Base-by-base conservation (phyloP, 306 rosid species). In the Quercus berberidifolia region DNA sequence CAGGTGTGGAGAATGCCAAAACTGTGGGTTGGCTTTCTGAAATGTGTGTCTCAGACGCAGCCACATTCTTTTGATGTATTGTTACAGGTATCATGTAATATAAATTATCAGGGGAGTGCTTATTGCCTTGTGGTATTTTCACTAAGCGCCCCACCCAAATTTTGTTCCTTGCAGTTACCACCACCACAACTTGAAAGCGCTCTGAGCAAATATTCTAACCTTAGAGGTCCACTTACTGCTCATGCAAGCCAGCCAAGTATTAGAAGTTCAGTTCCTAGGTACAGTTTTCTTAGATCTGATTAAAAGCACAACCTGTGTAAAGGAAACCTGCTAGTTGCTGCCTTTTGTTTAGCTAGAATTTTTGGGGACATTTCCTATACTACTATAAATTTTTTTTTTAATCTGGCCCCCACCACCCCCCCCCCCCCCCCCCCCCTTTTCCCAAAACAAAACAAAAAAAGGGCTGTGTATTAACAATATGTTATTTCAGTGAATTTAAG, bases 1-100 rank as follows among this genome's bases (percentile, higher is more conserved):
- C 90, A 93, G 99, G 94, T 96, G 73, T 96, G 99, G 98, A 91
- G 93, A 26, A 83, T 96, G 98, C 99, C 99, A 35, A 96, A 96
- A 83, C 89, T 96, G 62, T 93, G 98, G 97, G 92, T 93, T 73
- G 99, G 99, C 80, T 96, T 96, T 87, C 84, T 96, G 90, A 96
- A 96, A 89, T 96, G 99, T 86, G 92, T 90, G 15, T 93, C 88
- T 78, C 98, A 96, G 86, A 96, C 98, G 5, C 99, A 93, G 79
- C 98, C 99, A 13, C 98, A 85, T 82, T 96, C 99, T 78, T 96
- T 93, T 84, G 94, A 78, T 73, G 99, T 93, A 74, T 84, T 90
- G 81, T 87, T 93, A 78, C 96, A 90, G 96, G 98, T 96, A 83
- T 56, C 49, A n/a, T 67, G 76, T 83, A 67, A 46, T 77, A 21